These are phyloP conservation scores for Fusarium staphyleae DNA, from an alignment of 2,329 filamentous ascomycete genomes.

Conservation along the genomic window DNA sequence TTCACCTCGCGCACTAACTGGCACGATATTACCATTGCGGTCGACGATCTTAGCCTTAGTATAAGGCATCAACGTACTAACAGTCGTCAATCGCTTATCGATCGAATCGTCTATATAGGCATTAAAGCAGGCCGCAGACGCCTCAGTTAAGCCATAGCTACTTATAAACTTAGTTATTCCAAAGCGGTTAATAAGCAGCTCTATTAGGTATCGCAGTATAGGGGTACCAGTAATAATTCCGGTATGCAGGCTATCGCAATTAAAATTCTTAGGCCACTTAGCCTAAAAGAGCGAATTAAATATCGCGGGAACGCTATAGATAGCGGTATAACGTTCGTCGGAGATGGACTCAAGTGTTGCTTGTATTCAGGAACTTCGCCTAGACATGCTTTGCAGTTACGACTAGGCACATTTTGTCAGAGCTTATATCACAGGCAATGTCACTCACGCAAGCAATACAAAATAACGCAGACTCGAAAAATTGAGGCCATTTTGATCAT, in stretches of 20 bases:
- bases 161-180: conserved; percentile 79
- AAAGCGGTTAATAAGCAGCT: conserved; percentile 71
- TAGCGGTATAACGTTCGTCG: conserved; percentile 72
- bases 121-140: conserved; percentile 82
- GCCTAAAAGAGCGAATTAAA: conserved; percentile 71
- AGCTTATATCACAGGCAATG: no score
- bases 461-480: no score
- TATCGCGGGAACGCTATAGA: conserved; percentile 87
- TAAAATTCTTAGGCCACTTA: conserved; percentile 50
- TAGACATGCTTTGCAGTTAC: no score
- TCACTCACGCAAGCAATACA: no score
- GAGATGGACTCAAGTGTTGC: conserved; percentile 72
- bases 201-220: conserved; percentile 77
- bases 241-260: conserved; percentile 66
- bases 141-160: conserved; percentile 78
- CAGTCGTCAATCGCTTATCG: conserved; percentile 70
- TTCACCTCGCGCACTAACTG: conserved; percentile 73
- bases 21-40: conserved; percentile 68
- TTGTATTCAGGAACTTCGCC: no score
- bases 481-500: no score
- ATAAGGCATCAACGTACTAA: conserved; percentile 79
- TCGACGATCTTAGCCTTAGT: conserved; percentile 80
- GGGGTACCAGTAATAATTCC: conserved; percentile 82
- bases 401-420: no score
- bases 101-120: conserved; percentile 77